Base-by-base conservation (phyloP, 768 basidiomycete genomes). In the Sporobolomyces phaffii region DNA sequence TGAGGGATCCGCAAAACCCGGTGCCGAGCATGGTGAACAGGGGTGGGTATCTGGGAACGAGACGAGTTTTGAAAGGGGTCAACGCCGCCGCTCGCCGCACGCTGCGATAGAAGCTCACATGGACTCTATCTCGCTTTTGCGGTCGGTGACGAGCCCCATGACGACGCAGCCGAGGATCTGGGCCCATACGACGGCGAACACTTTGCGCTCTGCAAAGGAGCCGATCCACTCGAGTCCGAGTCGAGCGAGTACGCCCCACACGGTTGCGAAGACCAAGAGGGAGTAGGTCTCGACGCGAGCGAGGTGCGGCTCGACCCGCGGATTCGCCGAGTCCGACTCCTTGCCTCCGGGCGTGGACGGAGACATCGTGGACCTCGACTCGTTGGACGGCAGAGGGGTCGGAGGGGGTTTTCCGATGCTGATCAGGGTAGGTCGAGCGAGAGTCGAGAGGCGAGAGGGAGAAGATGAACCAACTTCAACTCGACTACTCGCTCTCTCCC, bases 1-100 rank as follows among this genome's bases (percentile, higher is more conserved):
- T 99, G 73, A 98, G 78, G 2, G 91, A 94, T 5, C 94, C 96
- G 75, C 96, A 98, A 77, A 97, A 91, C 18, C 91, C 92, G 87
- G 92, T 96, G 0, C 91, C 90, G 17, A 91, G 76, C 26, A 89
- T 90, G 3, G 87, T 90, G 77, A 92, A 94, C 20, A 96, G 74
- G 5, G 92, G 92, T 0, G 85, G 86, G 78, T 93, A 92, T 69
- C 91, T 96, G 73, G 20, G 26, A 8, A n/a, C 17, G 22, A 4
- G 9, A 15, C 15, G 22, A n/a, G 22, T 22, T n/a, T 44, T n/a
- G 43, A 7, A 62, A 73, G n/a, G n/a, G n/a, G n/a, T n/a, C n/a
- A n/a, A n/a, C n/a, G n/a, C n/a, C n/a, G n/a, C n/a, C n/a, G n/a
- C n/a, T n/a, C n/a, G n/a, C n/a, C n/a, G n/a, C n/a, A n/a, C n/a